Evolutionary conservation across 1,284 basidiomycete genomes (phyloP).

Genomic region (Ustilago trichophora): DNA sequence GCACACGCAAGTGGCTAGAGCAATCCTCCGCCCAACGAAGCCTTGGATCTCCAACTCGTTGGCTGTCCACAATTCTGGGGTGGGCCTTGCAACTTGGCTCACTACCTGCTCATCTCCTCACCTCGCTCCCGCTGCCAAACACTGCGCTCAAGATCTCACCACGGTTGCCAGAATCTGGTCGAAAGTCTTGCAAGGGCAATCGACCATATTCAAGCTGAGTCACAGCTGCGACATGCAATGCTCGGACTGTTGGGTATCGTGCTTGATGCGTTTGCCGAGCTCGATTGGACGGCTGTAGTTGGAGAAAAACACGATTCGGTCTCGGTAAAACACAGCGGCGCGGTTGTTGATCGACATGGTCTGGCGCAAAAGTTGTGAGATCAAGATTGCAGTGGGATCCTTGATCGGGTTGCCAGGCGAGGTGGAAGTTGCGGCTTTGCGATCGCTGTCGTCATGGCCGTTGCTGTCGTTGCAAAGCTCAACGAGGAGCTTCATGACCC

Average conservation of each 20-base stretch:
- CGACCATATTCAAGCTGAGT: neutral
- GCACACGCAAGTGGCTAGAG: constrained; percentile 15
- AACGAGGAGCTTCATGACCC: too few relatives aligned
- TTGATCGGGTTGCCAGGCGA: too few relatives aligned
- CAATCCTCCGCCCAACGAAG: neutral
- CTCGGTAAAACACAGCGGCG: neutral
- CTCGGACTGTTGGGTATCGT: constrained; percentile 13
- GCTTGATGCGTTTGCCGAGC: constrained; percentile 13
- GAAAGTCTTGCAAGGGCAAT: constrained; percentile 8
- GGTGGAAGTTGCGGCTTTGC: too few relatives aligned
- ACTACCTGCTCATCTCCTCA: neutral
- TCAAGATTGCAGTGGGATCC: too few relatives aligned
- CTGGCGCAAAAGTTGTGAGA: too few relatives aligned
- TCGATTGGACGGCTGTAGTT: neutral
- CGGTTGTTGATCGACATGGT: neutral
- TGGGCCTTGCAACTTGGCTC: constrained; percentile 12
- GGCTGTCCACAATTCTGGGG: neutral
- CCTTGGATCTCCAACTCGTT: constrained; percentile 8
- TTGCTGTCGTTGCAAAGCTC: too few relatives aligned
- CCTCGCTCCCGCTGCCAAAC: neutral
- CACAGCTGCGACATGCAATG: neutral
- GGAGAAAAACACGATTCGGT: neutral
- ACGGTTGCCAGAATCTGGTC: neutral
- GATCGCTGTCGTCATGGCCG: too few relatives aligned
- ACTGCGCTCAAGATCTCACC: neutral